These are phyloP conservation scores for Nakataea oryzae DNA, from an alignment of 2,329 filamentous ascomycete species.

Conservation along the genomic window DNA sequence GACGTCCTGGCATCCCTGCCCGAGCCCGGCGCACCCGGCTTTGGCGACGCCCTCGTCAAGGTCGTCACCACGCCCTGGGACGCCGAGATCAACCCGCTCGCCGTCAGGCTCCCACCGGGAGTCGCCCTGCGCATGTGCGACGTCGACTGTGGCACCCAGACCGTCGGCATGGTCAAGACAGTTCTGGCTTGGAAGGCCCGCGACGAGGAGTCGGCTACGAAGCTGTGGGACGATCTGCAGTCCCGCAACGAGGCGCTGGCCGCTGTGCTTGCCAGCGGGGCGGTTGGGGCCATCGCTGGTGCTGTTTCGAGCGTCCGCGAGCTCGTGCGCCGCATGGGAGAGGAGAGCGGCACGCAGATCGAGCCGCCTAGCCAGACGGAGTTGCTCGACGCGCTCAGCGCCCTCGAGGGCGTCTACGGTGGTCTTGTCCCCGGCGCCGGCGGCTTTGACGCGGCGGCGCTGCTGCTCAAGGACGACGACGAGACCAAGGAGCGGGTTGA, in stretches of 20 bases:
- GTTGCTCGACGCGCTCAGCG: conserved; percentile 68
- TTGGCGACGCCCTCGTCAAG: conserved; percentile 51
- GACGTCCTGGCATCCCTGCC: conserved; percentile 57
- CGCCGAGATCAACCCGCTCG: conserved; percentile 47
- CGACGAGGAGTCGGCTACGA: conserved; percentile 51
- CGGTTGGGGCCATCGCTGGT: conserved; percentile 31
- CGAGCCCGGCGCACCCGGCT: conserved; percentile 54
- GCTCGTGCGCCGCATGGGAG: conserved; percentile 69
- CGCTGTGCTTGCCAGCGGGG: conserved; percentile 35
- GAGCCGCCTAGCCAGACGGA: conserved; percentile 80
- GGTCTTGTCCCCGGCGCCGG: conserved; percentile 92
- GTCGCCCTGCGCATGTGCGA: conserved; percentile 86
- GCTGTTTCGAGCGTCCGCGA: conserved; percentile 42
- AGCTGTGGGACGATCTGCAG: conserved; percentile 69
- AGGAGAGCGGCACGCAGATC: conserved; percentile 67
- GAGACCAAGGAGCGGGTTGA: conserved; percentile 51
- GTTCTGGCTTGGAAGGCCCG: conserved; percentile 71
- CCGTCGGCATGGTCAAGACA: conserved; percentile 90
- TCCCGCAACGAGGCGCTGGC: conserved; percentile 62
- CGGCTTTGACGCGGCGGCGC: conserved; percentile 79
- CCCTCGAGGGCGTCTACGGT: conserved; percentile 69
- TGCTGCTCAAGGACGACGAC: conserved; percentile 66
- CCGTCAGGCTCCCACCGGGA: conserved; percentile 60
- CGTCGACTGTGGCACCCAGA: conserved; percentile 88
- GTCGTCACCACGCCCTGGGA: conserved; percentile 65